Evolutionary conservation across 192 early-diverging fungal genomes (phyloP).

Genomic region (Coemansia sp.): DNA sequence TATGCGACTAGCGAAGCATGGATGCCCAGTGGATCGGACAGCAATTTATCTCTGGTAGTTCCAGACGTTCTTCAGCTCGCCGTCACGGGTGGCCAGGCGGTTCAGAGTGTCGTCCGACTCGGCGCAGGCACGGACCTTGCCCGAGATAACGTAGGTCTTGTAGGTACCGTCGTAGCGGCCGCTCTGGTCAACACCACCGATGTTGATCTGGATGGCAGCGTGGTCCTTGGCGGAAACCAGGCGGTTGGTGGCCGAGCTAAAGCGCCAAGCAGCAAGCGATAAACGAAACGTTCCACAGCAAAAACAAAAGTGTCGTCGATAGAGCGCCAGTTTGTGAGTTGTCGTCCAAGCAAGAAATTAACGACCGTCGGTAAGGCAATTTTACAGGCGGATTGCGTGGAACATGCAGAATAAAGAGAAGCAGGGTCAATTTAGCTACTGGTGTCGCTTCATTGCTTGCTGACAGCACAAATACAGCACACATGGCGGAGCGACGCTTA

Average conservation of each 20-base stretch:
- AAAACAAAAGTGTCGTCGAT: not conserved
- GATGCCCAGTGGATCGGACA: not conserved
- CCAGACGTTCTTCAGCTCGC: constrained; percentile 77
- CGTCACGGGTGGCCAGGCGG: constrained; percentile 80
- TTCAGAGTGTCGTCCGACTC: constrained; percentile 97
- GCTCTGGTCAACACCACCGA: constrained; percentile 86
- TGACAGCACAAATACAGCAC: not conserved
- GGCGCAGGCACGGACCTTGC: constrained; percentile 83
- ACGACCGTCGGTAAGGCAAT: not conserved
- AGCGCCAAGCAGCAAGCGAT: not conserved
- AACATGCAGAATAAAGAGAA: not conserved
- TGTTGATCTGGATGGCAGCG: constrained; percentile 96
- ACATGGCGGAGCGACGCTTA: constrained; percentile 47
- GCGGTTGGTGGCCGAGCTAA: constrained; percentile 94
- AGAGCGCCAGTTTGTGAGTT: not conserved
- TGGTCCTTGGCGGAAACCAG: constrained; percentile 99
- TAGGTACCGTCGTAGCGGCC: constrained; percentile 71
- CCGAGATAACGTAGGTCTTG: constrained; percentile 89
- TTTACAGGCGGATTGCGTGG: not conserved
- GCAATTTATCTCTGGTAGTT: constrained; percentile 65
- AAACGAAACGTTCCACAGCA: not conserved
- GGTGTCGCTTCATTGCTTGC: not conserved
- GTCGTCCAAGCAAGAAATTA: not conserved
- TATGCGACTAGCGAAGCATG: constrained; percentile 1
- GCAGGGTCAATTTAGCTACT: not conserved